Conservation (phyloP, 2,329 filamentous ascomycete species). For the Apiospora pterosperma region DNA sequence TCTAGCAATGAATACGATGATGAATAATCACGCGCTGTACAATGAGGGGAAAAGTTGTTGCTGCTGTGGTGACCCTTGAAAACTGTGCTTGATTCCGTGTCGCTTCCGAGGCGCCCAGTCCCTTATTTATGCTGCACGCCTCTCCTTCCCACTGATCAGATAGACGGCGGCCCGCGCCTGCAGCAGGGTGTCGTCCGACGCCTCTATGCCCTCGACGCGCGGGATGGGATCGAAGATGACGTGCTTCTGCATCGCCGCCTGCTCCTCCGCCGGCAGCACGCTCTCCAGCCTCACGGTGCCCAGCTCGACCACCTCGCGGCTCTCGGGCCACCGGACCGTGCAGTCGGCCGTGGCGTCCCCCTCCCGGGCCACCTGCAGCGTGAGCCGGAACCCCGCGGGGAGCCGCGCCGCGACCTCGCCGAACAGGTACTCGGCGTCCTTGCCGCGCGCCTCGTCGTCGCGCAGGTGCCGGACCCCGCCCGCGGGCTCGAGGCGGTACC, state of each 20-base stretch:
- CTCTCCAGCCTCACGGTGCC: constrained; percentile 45
- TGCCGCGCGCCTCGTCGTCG: constrained; percentile 32
- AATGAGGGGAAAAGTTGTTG: neutral
- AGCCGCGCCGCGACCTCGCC: constrained; percentile 42
- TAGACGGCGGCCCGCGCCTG: constrained; percentile 54
- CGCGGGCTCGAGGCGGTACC: constrained; percentile 47
- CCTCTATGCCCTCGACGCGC: constrained; percentile 48
- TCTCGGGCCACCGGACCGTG: constrained; percentile 45
- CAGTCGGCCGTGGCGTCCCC: constrained; percentile 24
- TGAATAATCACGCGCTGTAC: neutral
- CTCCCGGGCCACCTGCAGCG: constrained; percentile 40
- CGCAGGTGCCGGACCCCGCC: constrained; percentile 36
- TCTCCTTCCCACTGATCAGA: constrained; percentile 50
- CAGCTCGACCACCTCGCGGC: constrained; percentile 45
- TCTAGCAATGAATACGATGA: neutral
- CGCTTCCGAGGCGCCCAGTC: no score
- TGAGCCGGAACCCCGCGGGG: constrained; percentile 38
- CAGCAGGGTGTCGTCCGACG: constrained; percentile 51
- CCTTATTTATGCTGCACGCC: constrained; percentile 38
- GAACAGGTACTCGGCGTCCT: constrained; percentile 42
- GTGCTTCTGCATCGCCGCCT: constrained; percentile 43
- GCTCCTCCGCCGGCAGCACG: constrained; percentile 35
- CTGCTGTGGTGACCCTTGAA: neutral
- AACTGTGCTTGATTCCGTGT: neutral
- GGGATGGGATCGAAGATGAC: constrained; percentile 58